phyloP scores from a whole-genome alignment of 2,329 filamentous ascomycete genomes.

The Phyllosticta paracitricarpa region DNA sequence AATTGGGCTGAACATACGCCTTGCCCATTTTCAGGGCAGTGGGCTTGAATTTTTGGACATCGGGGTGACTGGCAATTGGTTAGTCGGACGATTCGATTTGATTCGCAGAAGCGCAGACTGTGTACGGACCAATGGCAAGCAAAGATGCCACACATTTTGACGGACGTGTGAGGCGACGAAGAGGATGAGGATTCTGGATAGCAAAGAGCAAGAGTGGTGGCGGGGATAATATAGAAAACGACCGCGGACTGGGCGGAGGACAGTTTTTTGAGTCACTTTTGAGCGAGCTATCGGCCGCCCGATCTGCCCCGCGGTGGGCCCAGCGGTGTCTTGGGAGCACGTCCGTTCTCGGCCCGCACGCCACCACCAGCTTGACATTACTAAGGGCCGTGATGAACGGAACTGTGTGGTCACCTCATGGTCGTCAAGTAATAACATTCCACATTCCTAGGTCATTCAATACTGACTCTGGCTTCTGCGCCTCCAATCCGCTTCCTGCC shows the following conservation, averaged over 20 bases:
- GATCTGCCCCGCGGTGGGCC: not conserved
- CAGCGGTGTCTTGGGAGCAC: not conserved
- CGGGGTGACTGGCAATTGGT: conserved; percentile 56
- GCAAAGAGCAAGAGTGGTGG: conserved; percentile 1
- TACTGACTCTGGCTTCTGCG: not conserved
- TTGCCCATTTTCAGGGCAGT: conserved; percentile 88
- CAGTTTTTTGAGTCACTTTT: conserved; percentile 6
- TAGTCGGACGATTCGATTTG: conserved; percentile 12
- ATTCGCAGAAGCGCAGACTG: conserved; percentile 17
- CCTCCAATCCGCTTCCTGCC: not conserved
- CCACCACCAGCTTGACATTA: not conserved
- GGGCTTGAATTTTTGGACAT: conserved; percentile 94
- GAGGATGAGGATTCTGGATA: conserved; percentile 3
- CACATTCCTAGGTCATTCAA: not conserved
- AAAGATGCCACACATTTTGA: conserved; percentile 92
- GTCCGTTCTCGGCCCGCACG: not conserved
- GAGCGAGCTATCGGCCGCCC: not conserved
- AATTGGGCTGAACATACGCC: conserved; percentile 53
- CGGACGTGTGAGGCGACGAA: conserved; percentile 8
- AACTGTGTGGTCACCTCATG: not conserved
- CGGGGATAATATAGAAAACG: not conserved
- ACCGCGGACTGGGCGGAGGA: not conserved
- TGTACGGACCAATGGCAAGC: conserved; percentile 69
- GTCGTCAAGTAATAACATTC: not conserved
- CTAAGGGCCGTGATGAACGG: not conserved